These are phyloP conservation scores for Pseudotsuga menziesii DNA, from an alignment of 75 land plant species.

Conservation along the genomic window DNA sequence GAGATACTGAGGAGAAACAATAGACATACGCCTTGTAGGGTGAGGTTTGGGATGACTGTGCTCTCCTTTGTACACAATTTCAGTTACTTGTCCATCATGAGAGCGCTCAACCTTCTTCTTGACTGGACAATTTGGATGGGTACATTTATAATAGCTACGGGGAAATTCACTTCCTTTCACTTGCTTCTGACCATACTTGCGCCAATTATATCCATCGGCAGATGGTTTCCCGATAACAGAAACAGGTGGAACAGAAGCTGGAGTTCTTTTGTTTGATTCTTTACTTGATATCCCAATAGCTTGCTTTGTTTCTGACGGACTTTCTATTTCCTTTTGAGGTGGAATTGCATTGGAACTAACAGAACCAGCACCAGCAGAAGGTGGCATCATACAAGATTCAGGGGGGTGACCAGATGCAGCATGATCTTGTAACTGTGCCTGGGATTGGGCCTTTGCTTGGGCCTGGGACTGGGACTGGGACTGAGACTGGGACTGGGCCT, in stretches of 20 bases:
- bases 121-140: conserved; percentile 33
- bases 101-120: conserved; percentile 46
- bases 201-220: conserved; percentile 47
- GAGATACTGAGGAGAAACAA: conserved; percentile 21
- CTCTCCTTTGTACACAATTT: conserved; percentile 48
- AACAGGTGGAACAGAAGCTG: conserved; percentile 17
- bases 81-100: conserved; percentile 37
- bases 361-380: neutral
- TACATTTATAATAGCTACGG: conserved; percentile 51
- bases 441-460: neutral
- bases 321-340: conserved; percentile 1
- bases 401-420: neutral
- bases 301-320: conserved; percentile 11
- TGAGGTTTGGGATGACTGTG: conserved; percentile 65
- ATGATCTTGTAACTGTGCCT: neutral
- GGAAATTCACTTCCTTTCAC: conserved; percentile 57
- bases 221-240: conserved; percentile 44
- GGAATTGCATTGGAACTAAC: conserved; percentile 1
- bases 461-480: conserved; percentile 1
- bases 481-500: neutral
- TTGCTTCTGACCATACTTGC: conserved; percentile 52
- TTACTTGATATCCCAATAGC: conserved; percentile 15
- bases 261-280: conserved; percentile 17
- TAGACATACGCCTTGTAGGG: conserved; percentile 33
- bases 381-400: neutral